Percentiles rank a stretch among this genome's conserved stretches.
Conservation (phyloP, 805 yeast species). For the Cyberlindnera mississippiensis region DNA sequence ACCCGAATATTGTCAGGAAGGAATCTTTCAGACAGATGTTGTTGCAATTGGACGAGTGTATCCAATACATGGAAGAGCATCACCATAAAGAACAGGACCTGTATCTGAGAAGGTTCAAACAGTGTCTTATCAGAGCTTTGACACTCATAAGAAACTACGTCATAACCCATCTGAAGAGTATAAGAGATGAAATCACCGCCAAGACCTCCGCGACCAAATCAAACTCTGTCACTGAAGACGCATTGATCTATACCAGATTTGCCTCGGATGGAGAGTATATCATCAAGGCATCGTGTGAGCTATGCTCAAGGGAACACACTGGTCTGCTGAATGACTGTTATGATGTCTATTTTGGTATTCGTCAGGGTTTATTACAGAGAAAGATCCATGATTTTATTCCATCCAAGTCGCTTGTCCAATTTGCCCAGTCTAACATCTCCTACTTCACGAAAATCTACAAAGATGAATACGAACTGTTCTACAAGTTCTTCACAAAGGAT, state of each 20-base stretch:
- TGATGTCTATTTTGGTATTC: constrained; percentile 54
- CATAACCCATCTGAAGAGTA: constrained; percentile 35
- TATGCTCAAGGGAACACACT: constrained; percentile 49
- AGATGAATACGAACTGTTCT: constrained; percentile 59
- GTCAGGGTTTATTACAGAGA: constrained; percentile 46
- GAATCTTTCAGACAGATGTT: constrained; percentile 53
- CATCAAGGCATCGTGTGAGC: constrained; percentile 32
- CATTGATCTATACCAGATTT: constrained; percentile 66
- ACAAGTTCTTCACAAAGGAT: constrained; percentile 44
- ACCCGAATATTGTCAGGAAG: constrained; percentile 60
- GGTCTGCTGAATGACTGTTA: constrained; percentile 68
- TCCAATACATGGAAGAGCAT: constrained; percentile 53
- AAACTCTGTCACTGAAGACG: constrained; percentile 48
- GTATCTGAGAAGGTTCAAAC: constrained; percentile 68
- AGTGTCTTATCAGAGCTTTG: constrained; percentile 77
- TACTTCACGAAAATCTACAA: constrained; percentile 55
- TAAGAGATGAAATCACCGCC: constrained; percentile 28
- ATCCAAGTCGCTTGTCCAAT: constrained; percentile 50
- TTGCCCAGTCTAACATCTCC: constrained; percentile 58
- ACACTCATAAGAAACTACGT: constrained; percentile 70
- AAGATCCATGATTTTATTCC: constrained; percentile 37
- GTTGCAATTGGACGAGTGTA: constrained; percentile 58
- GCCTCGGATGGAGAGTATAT: constrained; percentile 39
- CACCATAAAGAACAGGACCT: constrained; percentile 57
- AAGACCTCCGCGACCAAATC: constrained; percentile 25